Conservation (phyloP, 2,329 filamentous ascomycete genomes). For the Davidsoniella eucalypti region DNA sequence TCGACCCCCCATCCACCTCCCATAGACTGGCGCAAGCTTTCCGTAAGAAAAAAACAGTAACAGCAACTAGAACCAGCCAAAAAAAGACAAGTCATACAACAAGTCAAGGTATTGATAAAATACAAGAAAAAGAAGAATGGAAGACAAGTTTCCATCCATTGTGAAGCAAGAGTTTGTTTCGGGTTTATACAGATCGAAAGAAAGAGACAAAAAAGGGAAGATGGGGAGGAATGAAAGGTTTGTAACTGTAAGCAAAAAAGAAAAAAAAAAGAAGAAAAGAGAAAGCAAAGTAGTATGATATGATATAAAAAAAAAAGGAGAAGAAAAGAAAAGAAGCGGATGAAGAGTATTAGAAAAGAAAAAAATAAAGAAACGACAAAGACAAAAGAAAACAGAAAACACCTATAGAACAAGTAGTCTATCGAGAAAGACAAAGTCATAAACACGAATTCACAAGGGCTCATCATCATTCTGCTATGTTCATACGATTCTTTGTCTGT, state of each 20-base stretch:
- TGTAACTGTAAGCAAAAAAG: neutral
- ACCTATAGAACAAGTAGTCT: neutral
- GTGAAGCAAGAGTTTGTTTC: neutral
- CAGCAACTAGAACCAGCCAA: neutral
- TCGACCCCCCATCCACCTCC: too few relatives aligned
- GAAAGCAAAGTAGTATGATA: neutral
- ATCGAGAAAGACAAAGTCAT: neutral
- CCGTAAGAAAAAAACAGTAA: neutral
- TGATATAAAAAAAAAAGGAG: neutral
- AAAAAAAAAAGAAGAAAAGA: neutral
- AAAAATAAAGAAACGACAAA: conserved; percentile 1
- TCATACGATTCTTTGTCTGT: neutral
- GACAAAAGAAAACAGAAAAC: neutral
- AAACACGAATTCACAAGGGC: neutral
- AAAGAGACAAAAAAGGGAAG: neutral
- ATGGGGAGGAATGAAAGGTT: too few relatives aligned
- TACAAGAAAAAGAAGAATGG: neutral
- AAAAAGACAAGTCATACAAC: neutral
- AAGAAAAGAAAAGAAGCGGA: conserved; percentile 3
- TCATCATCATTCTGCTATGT: too few relatives aligned
- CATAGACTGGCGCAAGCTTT: too few relatives aligned
- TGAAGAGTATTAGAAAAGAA: conserved; percentile 1
- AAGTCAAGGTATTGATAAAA: neutral
- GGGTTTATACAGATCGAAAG: neutral
- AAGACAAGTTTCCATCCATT: neutral